Conservation (phyloP, 1,284 basidiomycete species). For the Takashimella koratensis region DNA sequence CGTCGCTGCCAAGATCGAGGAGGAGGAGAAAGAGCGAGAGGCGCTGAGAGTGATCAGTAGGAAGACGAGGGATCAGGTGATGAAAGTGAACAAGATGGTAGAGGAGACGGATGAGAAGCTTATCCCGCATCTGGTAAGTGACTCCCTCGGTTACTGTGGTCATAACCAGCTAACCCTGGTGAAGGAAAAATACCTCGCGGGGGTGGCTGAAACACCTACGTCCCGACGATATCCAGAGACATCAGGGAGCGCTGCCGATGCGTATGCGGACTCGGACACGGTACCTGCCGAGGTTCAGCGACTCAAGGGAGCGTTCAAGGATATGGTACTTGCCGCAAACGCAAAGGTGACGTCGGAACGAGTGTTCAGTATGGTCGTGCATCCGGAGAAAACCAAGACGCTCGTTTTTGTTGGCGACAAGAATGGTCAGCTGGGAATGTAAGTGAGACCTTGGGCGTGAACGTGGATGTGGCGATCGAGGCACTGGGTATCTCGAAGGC, state of each 20-base stretch:
- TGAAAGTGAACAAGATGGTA: constrained; percentile 34
- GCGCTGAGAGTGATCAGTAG: constrained; percentile 30
- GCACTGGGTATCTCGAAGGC: constrained; percentile 2
- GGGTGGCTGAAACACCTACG: neutral
- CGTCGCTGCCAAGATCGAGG: constrained; percentile 27
- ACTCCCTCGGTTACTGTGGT: too few relatives aligned
- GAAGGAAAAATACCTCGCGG: constrained; percentile 4
- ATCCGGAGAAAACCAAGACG: constrained; percentile 49
- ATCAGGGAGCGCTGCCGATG: constrained; percentile 5
- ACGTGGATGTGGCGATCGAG: neutral
- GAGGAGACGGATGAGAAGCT: constrained; percentile 26
- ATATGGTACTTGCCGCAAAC: constrained; percentile 40
- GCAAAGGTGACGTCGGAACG: constrained; percentile 49
- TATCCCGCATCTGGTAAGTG: constrained; percentile 19
- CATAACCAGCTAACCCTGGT: too few relatives aligned
- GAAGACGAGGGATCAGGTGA: constrained; percentile 33
- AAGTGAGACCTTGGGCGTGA: constrained; percentile 21
- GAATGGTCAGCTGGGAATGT: constrained; percentile 49
- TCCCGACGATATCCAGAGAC: neutral
- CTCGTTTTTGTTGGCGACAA: constrained; percentile 52
- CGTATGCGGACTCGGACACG: constrained; percentile 22
- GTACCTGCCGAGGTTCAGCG: constrained; percentile 23
- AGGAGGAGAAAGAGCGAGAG: constrained; percentile 35
- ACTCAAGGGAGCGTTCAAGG: constrained; percentile 33
- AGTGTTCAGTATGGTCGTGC: constrained; percentile 51